Percentiles rank a stretch among this genome's conserved stretches.
These are phyloP conservation scores for Gossypium davidsonii DNA, from an alignment of 441 rosid genomes.

Conservation along the genomic window DNA sequence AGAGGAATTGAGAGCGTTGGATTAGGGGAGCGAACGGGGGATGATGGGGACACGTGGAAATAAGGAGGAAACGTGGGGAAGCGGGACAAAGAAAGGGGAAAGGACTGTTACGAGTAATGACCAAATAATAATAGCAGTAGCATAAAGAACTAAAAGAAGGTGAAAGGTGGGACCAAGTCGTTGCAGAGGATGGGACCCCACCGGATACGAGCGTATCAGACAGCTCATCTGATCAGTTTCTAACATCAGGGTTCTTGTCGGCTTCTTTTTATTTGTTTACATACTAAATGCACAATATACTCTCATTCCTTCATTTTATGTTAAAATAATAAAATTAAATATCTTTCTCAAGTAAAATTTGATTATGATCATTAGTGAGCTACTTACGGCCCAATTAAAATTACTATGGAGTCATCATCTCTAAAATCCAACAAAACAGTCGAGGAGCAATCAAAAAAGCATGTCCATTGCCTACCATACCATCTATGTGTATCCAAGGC, in stretches of 20 bases:
- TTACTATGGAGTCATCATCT: no score
- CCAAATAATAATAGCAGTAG: constrained; percentile 7
- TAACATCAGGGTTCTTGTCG: not conserved
- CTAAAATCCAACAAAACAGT: no score
- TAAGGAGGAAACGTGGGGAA: not conserved
- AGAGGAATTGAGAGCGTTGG: not conserved
- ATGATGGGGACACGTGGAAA: not conserved
- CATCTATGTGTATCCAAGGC: no score
- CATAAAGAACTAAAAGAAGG: not conserved
- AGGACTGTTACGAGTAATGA: constrained; percentile 16
- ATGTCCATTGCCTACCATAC: no score
- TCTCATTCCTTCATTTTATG: no score
- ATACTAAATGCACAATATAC: no score
- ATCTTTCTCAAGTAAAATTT: no score
- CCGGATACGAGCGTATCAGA: not conserved
- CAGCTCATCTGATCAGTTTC: constrained; percentile 7
- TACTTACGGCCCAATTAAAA: no score
- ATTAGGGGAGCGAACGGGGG: not conserved
- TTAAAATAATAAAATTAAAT: no score
- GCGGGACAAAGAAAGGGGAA: not conserved
- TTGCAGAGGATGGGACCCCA: constrained; percentile 18
- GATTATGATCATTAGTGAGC: no score
- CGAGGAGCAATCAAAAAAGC: no score
- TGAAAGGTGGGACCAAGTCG: constrained; percentile 3
- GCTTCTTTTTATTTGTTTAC: not conserved